These are phyloP conservation scores for Hypoxylon lienhwacheense DNA, from an alignment of 495 filamentous ascomycete genomes.

Conservation along the genomic window DNA sequence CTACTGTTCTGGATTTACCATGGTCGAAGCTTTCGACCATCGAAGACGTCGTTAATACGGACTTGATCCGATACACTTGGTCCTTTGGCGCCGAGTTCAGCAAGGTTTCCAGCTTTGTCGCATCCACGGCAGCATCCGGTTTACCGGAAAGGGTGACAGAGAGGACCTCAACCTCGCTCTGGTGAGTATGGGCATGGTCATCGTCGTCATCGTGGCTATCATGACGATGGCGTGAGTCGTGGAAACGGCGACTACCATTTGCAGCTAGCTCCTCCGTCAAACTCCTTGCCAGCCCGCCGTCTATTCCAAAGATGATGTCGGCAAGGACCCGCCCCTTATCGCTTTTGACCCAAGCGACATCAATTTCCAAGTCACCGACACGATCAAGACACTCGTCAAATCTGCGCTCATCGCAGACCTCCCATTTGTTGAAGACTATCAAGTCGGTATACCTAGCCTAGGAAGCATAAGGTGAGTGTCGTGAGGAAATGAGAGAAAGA, in stretches of 20 bases:
- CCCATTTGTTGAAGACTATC: conserved; percentile 97
- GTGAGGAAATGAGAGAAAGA: no score
- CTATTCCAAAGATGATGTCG: conserved; percentile 82
- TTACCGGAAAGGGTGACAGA: conserved; percentile 63
- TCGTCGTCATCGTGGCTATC: conserved; percentile 41
- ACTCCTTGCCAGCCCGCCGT: conserved; percentile 71
- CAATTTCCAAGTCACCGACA: conserved; percentile 81
- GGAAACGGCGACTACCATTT: conserved; percentile 39
- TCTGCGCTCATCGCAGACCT: conserved; percentile 65
- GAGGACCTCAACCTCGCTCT: conserved; percentile 87
- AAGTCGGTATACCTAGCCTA: conserved; percentile 83
- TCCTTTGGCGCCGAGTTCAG: conserved; percentile 77
- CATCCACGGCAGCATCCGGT: conserved; percentile 56
- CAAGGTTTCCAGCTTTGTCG: conserved; percentile 64
- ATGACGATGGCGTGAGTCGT: no score
- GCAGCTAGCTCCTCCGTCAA: conserved; percentile 44
- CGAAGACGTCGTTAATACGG: conserved; percentile 64
- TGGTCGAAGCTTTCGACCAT: conserved; percentile 64
- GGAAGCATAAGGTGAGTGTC: background rate
- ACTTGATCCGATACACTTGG: conserved; percentile 94
- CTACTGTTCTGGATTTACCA: conserved; percentile 34
- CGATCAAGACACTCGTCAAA: conserved; percentile 84
- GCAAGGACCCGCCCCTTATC: conserved; percentile 73
- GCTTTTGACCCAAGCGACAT: conserved; percentile 78
- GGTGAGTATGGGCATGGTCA: conserved; percentile 58